Percentiles rank a stretch among this genome's conserved stretches.
These are phyloP conservation scores for Arthonia radiata DNA, from an alignment of 495 filamentous ascomycete species.

Conservation along the genomic window DNA sequence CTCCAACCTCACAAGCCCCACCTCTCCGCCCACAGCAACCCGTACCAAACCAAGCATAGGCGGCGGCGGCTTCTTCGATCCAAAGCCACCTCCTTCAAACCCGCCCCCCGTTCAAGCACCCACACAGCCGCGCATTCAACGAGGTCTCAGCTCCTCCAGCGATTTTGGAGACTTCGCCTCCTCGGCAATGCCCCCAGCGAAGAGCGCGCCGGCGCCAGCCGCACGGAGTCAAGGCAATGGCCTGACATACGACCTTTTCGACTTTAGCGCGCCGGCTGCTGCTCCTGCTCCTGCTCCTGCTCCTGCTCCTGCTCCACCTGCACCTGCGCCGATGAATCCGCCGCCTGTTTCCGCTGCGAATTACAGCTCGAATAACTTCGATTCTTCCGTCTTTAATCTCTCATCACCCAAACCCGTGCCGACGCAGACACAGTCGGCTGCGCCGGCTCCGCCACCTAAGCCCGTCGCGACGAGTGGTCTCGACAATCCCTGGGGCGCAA, in stretches of 20 bases:
- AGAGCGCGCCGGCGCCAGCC: conserved; percentile 13
- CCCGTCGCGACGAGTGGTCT: conserved; percentile 12
- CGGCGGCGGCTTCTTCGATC: conserved; percentile 60
- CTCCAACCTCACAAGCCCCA: conserved; percentile 39
- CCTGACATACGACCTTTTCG: conserved; percentile 76
- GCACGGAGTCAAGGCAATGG: conserved; percentile 26
- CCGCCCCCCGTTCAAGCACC: conserved; percentile 9
- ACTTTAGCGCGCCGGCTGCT: conserved; percentile 30
- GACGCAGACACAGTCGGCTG: conserved; percentile 18
- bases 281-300: conserved; percentile 7
- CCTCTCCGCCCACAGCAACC: conserved; percentile 23
- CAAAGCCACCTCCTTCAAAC: too few relatives aligned
- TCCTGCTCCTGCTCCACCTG: neutral
- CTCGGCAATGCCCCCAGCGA: conserved; percentile 5
- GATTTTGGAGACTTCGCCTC: conserved; percentile 17
- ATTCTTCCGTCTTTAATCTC: conserved; percentile 56
- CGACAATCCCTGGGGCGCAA: conserved; percentile 22
- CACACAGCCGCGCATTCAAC: conserved; percentile 3
- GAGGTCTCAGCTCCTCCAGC: conserved; percentile 4
- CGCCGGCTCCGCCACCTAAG: conserved; percentile 13
- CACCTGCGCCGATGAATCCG: neutral
- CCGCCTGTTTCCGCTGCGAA: conserved; percentile 12
- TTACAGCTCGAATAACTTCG: conserved; percentile 17
- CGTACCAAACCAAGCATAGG: conserved; percentile 24
- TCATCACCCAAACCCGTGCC: conserved; percentile 23